Conservation (phyloP, 176 grass and related monocot genomes). For the Bothriochloa decipiens region DNA sequence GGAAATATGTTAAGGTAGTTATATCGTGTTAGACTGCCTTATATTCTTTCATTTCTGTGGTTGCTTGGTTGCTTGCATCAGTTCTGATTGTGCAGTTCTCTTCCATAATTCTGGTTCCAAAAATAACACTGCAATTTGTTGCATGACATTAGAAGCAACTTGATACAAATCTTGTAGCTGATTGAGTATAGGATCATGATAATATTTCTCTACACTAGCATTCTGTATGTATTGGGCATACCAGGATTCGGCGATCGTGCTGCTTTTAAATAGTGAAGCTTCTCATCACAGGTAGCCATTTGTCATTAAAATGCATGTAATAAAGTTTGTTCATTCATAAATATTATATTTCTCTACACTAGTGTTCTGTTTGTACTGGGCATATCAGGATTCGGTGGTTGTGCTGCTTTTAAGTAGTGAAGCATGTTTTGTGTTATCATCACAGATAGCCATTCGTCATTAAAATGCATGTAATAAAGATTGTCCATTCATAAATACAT, state of each 20-base stretch:
- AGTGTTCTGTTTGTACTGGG: not conserved
- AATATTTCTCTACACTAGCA: not conserved
- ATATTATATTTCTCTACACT: not conserved
- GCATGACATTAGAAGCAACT: not conserved
- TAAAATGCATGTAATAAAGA: not conserved
- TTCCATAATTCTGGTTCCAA: slow-evolving; percentile 20
- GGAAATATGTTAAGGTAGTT: not conserved
- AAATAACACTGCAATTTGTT: not conserved
- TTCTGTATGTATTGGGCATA: not conserved
- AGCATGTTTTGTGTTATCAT: not conserved
- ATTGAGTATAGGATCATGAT: not conserved
- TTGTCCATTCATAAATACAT: not conserved
- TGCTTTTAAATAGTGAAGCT: not conserved
- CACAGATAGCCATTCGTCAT: not conserved
- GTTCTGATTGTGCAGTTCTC: no score
- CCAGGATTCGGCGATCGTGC: not conserved
- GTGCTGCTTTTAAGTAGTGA: not conserved
- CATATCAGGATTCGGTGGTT: no score
- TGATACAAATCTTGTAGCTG: not conserved
- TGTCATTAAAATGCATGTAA: not conserved
- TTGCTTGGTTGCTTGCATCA: not conserved
- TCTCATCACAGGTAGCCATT: not conserved
- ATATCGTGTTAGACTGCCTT: no score
- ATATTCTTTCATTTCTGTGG: no score
- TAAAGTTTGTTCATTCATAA: not conserved